A percentile compares a stretch with the other conserved stretches of the same genome.
Evolutionary conservation across 2,329 filamentous ascomycete genomes (phyloP).

Genomic region (Penicillium sp.): DNA sequence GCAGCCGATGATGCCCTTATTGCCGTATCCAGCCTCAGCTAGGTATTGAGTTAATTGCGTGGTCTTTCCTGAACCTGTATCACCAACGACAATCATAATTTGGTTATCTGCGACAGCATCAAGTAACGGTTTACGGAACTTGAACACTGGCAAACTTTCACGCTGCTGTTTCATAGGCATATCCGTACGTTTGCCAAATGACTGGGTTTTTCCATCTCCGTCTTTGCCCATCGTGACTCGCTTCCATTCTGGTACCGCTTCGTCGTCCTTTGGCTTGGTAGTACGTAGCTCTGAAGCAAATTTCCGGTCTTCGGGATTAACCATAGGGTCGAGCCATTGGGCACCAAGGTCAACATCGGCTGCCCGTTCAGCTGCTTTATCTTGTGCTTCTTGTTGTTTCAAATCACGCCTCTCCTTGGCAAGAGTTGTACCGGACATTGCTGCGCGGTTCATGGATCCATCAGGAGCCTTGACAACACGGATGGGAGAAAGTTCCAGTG

Average conservation of each 20-base stretch:
- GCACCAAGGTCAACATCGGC: constrained; percentile 78
- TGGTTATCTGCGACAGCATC: constrained; percentile 86
- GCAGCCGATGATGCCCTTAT: constrained; percentile 87
- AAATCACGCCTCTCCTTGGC: constrained; percentile 89
- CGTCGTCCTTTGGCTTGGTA: constrained; percentile 59
- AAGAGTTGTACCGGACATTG: constrained; percentile 86
- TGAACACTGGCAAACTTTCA: constrained; percentile 83
- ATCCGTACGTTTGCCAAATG: constrained; percentile 80
- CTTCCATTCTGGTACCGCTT: constrained; percentile 90
- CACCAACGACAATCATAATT: constrained; percentile 91
- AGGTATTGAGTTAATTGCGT: constrained; percentile 95
- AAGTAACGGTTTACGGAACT: constrained; percentile 83
- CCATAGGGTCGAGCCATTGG: constrained; percentile 98
- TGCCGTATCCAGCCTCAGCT: constrained; percentile 86
- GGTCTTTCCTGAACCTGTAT: constrained; percentile 96
- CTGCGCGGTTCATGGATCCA: constrained; percentile 94
- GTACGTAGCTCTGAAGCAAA: constrained; percentile 86
- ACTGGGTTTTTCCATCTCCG: constrained; percentile 65
- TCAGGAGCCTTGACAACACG: constrained; percentile 96
- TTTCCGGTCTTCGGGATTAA: constrained; percentile 75
- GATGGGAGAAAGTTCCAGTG: constrained; percentile 90
- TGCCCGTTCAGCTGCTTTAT: constrained; percentile 70
- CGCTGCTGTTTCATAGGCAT: constrained; percentile 95
- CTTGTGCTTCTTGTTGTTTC: constrained; percentile 83
- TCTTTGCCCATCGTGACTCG: constrained; percentile 62